These are phyloP conservation scores for Cryptococcus hybrid DNA, from an alignment of 1,284 basidiomycete genomes.

Conservation along the genomic window DNA sequence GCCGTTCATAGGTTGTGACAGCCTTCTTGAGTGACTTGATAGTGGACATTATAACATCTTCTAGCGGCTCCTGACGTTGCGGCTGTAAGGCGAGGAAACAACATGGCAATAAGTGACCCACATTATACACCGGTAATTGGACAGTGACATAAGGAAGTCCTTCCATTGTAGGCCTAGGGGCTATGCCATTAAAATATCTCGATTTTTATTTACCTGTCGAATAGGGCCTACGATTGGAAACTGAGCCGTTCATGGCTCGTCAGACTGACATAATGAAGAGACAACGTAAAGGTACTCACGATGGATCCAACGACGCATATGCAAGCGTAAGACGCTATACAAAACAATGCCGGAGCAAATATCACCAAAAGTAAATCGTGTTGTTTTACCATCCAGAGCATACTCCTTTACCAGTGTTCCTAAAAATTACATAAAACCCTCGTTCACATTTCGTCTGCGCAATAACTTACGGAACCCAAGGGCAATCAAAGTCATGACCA, in stretches of 20 bases:
- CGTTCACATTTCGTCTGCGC: too few species aligned
- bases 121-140: conserved; percentile 62
- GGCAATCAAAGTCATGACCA: conserved; percentile 27
- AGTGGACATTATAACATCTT: conserved; percentile 59
- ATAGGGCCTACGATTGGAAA: conserved; percentile 53
- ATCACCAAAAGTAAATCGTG: conserved; percentile 54
- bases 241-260: too few species aligned
- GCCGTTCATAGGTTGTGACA: conserved; percentile 28
- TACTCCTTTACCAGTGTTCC: conserved; percentile 54
- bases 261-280: conserved; percentile 16
- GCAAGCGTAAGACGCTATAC: conserved; percentile 47
- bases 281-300: conserved; percentile 43
- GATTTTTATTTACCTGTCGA: conserved; percentile 57
- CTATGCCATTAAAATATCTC: conserved; percentile 54
- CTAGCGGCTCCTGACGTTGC: conserved; percentile 62
- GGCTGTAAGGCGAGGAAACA: too few species aligned
- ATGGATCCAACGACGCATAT: conserved; percentile 22
- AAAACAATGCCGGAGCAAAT: conserved; percentile 53
- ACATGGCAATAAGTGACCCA: conserved; percentile 33
- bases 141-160: conserved; percentile 59
- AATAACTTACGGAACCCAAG: conserved; percentile 33
- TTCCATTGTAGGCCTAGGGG: conserved; percentile 53
- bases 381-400: conserved; percentile 53
- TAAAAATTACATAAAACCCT: too few species aligned
- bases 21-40: conserved; percentile 77